Conservation (phyloP, 78 protist genomes). For the Dictyostelium purpureum region DNA sequence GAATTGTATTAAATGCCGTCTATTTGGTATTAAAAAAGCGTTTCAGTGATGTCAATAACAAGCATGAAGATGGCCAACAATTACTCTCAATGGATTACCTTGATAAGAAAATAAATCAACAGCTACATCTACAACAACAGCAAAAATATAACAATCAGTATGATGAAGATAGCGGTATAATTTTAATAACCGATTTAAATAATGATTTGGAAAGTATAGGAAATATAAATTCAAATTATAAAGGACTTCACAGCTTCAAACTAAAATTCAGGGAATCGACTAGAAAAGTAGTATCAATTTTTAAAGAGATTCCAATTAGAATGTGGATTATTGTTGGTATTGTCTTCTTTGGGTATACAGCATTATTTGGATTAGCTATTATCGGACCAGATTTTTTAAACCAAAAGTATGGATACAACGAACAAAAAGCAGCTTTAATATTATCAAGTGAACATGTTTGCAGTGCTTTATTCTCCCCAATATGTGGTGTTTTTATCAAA, state of each 20-base stretch:
- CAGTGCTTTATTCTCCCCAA: conserved; percentile 24
- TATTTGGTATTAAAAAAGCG: background rate
- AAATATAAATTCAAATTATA: no score
- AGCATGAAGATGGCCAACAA: background rate
- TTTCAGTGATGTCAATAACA: conserved; percentile 15
- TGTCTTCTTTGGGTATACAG: conserved; percentile 63
- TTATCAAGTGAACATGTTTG: conserved; percentile 33
- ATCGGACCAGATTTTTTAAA: conserved; percentile 54
- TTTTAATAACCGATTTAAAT: no score
- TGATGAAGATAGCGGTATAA: no score
- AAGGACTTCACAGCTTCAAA: no score
- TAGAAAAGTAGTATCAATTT: background rate
- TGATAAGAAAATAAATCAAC: no score
- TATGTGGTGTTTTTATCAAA: conserved; percentile 15
- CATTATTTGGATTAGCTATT: conserved; percentile 51
- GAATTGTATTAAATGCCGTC: background rate
- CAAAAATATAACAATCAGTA: no score
- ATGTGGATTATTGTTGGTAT: conserved; percentile 53
- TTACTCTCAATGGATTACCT: background rate
- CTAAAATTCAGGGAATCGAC: background rate
- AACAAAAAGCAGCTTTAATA: conserved; percentile 42
- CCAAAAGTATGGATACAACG: conserved; percentile 38
- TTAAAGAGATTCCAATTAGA: conserved; percentile 27
- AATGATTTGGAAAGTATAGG: no score
- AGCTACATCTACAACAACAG: no score